Evolutionary conservation across 345 rosid genomes (phyloP).

Genomic region (Gossypium longicalyx): DNA sequence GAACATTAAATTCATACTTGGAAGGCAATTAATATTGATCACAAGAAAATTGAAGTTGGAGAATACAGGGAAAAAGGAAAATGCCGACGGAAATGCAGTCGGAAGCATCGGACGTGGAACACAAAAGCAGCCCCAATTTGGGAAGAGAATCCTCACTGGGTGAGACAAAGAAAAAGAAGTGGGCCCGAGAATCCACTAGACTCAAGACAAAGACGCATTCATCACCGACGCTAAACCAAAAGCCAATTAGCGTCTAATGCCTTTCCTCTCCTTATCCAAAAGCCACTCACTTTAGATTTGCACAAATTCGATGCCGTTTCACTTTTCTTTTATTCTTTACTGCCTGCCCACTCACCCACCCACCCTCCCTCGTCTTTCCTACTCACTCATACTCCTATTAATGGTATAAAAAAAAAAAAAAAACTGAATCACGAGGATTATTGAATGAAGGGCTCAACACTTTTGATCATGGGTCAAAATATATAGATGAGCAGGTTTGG

Average conservation of each 20-base stretch:
- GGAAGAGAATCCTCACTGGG: not conserved
- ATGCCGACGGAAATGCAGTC: not conserved
- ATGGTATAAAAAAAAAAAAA: too few relatives aligned
- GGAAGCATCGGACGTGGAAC: not conserved
- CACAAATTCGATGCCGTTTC: too few relatives aligned
- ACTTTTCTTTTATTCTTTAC: too few relatives aligned
- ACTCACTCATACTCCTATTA: too few relatives aligned
- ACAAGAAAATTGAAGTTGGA: not conserved
- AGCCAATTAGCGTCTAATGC: conserved; percentile 6
- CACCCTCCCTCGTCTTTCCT: too few relatives aligned
- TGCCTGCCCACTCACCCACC: too few relatives aligned
- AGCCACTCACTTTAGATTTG: too few relatives aligned
- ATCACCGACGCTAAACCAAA: not conserved
- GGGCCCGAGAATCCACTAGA: not conserved
- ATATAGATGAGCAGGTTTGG: not conserved
- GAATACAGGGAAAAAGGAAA: not conserved
- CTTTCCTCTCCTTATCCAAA: not conserved
- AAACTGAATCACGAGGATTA: too few relatives aligned
- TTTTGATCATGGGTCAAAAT: too few relatives aligned
- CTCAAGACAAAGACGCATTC: not conserved
- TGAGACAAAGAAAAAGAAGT: not conserved
- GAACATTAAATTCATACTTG: not conserved
- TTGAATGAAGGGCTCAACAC: too few relatives aligned
- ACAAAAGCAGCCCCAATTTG: not conserved
- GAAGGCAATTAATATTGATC: not conserved